Evolutionary conservation across 805 yeast genomes (phyloP), one percentile per base, ranked within the genome.

Genomic region (Yamadazyma nakazawae): DNA sequence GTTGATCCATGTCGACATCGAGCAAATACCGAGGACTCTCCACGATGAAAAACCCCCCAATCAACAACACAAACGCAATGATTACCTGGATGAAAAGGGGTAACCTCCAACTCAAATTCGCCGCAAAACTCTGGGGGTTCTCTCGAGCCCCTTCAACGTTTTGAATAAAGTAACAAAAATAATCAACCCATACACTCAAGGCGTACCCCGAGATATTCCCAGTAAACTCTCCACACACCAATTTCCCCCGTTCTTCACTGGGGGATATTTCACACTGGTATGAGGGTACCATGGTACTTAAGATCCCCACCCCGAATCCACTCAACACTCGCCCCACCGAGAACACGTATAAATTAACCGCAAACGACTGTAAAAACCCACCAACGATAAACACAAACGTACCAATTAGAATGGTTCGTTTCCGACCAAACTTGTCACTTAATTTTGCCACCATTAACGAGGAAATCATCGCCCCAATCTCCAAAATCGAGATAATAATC

Each of bases 21-120:
- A 91, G 68, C 43, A 91, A 71, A 96, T 96, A 90, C 54, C 96
- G 75, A 5, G 97, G 97, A 41, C 91, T 82, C 59, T 90, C 97
- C 5, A 88, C 90, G 34, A 91, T 81, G 48, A 85, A 72, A 45
- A 83, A 79, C 1, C 96, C 84, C 3, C 97, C 97, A 2, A 79
- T 53, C 25, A 82, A 81, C 24, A 90, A 68, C 5, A 84, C 67
- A 2, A 76, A 49, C 0, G 96, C 96, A 59, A 91, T 82, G 2
- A 84, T 59, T 43, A 87, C 85, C 62, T 89, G 96, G 41, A 87
- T 68, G 46, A 84, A 78, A 39, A 89, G 68, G 1, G 97, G 96
- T 19, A 86, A 56, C 52, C 96, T 75, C 96, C 96, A 89, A 25
- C 89, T 75, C 13, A 72, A 49, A 42, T 70, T 58, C 12, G 75